A percentile compares a stretch with the other conserved stretches of the same genome.
These are phyloP conservation scores for Pseudocercospora ulei DNA, from an alignment of 2,329 filamentous ascomycete genomes.

Conservation along the genomic window DNA sequence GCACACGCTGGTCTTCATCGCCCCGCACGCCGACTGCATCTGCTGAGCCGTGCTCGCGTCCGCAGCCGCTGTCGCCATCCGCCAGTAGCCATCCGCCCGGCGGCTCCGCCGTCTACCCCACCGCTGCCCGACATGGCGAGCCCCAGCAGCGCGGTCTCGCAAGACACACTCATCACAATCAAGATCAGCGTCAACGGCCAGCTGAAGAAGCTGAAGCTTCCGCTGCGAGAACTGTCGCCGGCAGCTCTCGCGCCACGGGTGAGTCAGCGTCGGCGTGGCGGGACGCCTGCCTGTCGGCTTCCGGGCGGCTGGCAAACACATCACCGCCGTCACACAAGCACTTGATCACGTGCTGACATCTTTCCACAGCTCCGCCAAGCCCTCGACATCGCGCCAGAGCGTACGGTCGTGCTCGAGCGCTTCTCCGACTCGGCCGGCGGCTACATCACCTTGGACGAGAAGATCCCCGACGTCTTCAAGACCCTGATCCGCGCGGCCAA, in stretches of 20 bases:
- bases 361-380: slow-evolving; percentile 55
- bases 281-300: slow-evolving; percentile 1
- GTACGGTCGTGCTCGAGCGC: slow-evolving; percentile 66
- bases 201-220: slow-evolving; percentile 78
- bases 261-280: slow-evolving; percentile 1
- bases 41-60: slow-evolving; percentile 7
- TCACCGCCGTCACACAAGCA: slow-evolving; percentile 3
- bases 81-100: slow-evolving; percentile 1
- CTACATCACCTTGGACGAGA: slow-evolving; percentile 68
- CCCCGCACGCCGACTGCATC: neutral
- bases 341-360: slow-evolving; percentile 19
- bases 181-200: slow-evolving; percentile 71
- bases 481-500: slow-evolving; percentile 94
- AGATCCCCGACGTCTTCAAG: slow-evolving; percentile 80
- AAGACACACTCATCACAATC: slow-evolving; percentile 69
- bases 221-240: slow-evolving; percentile 61
- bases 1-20: neutral
- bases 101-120: slow-evolving; percentile 4
- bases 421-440: slow-evolving; percentile 85
- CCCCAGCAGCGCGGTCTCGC: slow-evolving; percentile 42
- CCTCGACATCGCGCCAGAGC: slow-evolving; percentile 55
- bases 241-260: slow-evolving; percentile 1
- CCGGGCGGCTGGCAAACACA: neutral
- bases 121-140: slow-evolving; percentile 33
- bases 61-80: slow-evolving; percentile 4